Base-by-base conservation (phyloP, 805 yeast genomes). In the Lachancea waltii region DNA sequence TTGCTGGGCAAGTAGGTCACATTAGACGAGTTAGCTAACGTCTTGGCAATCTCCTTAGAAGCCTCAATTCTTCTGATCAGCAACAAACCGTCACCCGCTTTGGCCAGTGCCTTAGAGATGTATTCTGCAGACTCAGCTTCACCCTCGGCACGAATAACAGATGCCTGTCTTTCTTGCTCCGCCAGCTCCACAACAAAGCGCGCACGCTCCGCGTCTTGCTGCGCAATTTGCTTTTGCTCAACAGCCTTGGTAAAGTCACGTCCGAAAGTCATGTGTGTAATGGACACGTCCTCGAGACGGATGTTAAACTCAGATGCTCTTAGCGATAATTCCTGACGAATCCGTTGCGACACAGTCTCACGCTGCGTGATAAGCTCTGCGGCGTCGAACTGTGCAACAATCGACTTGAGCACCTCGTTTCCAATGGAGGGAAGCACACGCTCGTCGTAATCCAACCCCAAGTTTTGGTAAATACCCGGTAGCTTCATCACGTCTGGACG, bases 121-220 rank as follows among this genome's bases (percentile, higher is more conserved):
- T 79, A 79, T 44, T 92, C 97, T 3, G 98, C 98, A 42, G 95
- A 86, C 64, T 92, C 97, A 35, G 98, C 98, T 68, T 92, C 98
- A 67, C 97, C 98, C 66, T 92, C 98, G 20, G 98, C 98, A 55
- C 97, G 79, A 50, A 92, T 89, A 53, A 92, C 86, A 33, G 85
- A 70, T 2, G 97, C 98, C 63, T 83, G 89, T 60, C 95, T 78
- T 64, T 90, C 97, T 68, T 92, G 98, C 64, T 92, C 97, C 7
- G 97, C 97, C 60, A 83, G 83, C 58, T 89, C 97, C 40, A 92
- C 97, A 37, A 85, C 70, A 58, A 77, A 92, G 56, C 82, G 83
- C 42, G 97, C 96, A 50, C 98, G 76, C 69, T 92, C 97, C 17
- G 98, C 97, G 60, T 92, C 98, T 67, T 92, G 98, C 68, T 92